Conservation (phyloP, 2,329 filamentous ascomycete species). For the Epicoccum sorghinum region DNA sequence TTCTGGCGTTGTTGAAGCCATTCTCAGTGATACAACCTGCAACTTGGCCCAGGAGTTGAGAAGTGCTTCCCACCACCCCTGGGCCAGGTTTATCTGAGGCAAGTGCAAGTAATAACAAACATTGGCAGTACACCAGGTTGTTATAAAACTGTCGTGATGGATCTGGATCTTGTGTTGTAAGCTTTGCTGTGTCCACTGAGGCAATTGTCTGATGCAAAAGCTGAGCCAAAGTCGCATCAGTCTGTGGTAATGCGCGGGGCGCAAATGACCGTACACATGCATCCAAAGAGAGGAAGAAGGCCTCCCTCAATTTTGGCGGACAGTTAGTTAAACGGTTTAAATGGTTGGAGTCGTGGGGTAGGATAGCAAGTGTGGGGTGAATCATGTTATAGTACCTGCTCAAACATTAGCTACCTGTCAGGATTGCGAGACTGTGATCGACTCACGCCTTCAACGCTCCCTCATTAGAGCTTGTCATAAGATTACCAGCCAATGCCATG, state of each 20-base stretch:
- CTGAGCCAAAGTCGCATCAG: conserved; percentile 34
- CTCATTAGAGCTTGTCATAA: conserved; percentile 45
- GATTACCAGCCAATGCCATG: conserved; percentile 40
- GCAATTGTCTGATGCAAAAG: conserved; percentile 39
- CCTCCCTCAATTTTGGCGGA: conserved; percentile 43
- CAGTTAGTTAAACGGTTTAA: conserved; percentile 45
- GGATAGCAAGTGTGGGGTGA: conserved; percentile 43
- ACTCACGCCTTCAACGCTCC: conserved; percentile 44
- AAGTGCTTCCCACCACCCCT: conserved; percentile 32
- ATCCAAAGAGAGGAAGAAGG: conserved; percentile 45
- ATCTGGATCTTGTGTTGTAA: conserved; percentile 35
- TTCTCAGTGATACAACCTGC: conserved; percentile 39
- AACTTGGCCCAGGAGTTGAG: conserved; percentile 40
- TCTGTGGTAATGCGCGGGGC: conserved; percentile 33
- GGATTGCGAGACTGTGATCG: no score
- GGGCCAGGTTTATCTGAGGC: conserved; percentile 43
- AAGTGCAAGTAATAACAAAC: conserved; percentile 38
- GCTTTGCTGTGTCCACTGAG: conserved; percentile 38
- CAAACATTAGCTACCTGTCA: conserved; percentile 18
- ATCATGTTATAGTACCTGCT: conserved; percentile 45
- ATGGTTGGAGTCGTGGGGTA: conserved; percentile 40
- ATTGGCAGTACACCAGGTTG: conserved; percentile 43
- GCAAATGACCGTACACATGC: conserved; percentile 41
- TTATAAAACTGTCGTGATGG: conserved; percentile 39
- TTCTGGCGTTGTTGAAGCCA: conserved; percentile 41